These are phyloP conservation scores for Fusarium sp. DNA, from an alignment of 2,329 filamentous ascomycete genomes.

Conservation along the genomic window DNA sequence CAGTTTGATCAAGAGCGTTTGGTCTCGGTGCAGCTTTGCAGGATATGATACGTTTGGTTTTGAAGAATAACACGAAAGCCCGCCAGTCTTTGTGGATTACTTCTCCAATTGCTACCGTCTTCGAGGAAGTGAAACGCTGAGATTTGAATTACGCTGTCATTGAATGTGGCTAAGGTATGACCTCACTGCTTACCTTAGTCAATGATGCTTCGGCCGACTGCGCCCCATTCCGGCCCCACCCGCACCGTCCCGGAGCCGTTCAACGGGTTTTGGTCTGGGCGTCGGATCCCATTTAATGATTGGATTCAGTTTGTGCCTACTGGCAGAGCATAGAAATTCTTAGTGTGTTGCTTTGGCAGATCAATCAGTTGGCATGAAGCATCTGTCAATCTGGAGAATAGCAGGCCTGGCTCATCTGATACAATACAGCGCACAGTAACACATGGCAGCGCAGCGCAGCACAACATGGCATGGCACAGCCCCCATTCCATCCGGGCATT, in stretches of 20 bases:
- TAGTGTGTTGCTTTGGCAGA: not conserved
- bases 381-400: not conserved
- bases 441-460: not conserved
- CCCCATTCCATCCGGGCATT: constrained; percentile 6
- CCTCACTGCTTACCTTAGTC: constrained; percentile 25
- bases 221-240: constrained; percentile 29
- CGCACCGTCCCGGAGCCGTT: constrained; percentile 24
- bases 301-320: not conserved
- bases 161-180: constrained; percentile 24
- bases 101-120: not conserved
- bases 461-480: constrained; percentile 13
- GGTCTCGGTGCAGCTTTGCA: not conserved
- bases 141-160: constrained; percentile 23
- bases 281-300: not conserved
- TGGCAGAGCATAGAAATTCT: not conserved
- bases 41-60: not conserved
- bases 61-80: not conserved
- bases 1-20: not conserved
- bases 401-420: not conserved
- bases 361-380: not conserved
- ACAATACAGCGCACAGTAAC: not conserved
- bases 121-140: not conserved
- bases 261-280: constrained; percentile 3
- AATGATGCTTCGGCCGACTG: constrained; percentile 13
- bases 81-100: not conserved